These are phyloP conservation scores for Chaetoscypha palmicola DNA, from an alignment of 2,329 filamentous ascomycete genomes.

Conservation along the genomic window DNA sequence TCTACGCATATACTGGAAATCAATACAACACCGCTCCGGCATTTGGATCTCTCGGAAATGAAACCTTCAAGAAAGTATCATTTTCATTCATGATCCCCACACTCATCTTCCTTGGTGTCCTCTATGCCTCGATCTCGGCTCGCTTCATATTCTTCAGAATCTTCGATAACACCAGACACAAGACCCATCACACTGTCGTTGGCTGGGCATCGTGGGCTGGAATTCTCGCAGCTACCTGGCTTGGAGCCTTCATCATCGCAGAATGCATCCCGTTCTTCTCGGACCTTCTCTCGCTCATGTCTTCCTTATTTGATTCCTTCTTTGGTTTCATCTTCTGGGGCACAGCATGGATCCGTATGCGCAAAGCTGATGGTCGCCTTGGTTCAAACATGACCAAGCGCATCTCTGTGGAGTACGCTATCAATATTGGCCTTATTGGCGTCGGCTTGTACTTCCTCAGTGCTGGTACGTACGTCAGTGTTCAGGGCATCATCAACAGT, in stretches of 20 bases:
- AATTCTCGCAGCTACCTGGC: slow-evolving; percentile 70
- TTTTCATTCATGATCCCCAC: slow-evolving; percentile 97
- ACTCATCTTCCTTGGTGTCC: slow-evolving; percentile 81
- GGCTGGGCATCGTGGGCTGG: slow-evolving; percentile 75
- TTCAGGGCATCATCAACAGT: slow-evolving; percentile 67
- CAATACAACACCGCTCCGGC: slow-evolving; percentile 85
- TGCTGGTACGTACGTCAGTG: slow-evolving; percentile 73
- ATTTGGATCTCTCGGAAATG: slow-evolving; percentile 72
- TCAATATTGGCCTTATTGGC: slow-evolving; percentile 68
- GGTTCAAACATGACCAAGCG: slow-evolving; percentile 36
- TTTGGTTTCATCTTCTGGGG: slow-evolving; percentile 97
- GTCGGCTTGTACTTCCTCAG: slow-evolving; percentile 76
- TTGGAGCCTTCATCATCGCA: slow-evolving; percentile 85
- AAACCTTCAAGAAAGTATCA: slow-evolving; percentile 74
- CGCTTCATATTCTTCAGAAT: slow-evolving; percentile 89
- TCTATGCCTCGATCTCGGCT: slow-evolving; percentile 85
- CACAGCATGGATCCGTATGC: slow-evolving; percentile 72
- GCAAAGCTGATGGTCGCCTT: slow-evolving; percentile 56
- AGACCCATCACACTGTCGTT: slow-evolving; percentile 70
- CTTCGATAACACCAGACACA: slow-evolving; percentile 72
- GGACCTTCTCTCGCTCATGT: slow-evolving; percentile 63
- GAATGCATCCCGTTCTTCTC: slow-evolving; percentile 93
- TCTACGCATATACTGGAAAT: slow-evolving; percentile 83
- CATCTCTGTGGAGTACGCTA: slow-evolving; percentile 40
- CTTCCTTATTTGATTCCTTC: slow-evolving; percentile 86